Evolutionary conservation across 208 protist species (phyloP).

Genomic region (Paratrypanosoma confusum): DNA sequence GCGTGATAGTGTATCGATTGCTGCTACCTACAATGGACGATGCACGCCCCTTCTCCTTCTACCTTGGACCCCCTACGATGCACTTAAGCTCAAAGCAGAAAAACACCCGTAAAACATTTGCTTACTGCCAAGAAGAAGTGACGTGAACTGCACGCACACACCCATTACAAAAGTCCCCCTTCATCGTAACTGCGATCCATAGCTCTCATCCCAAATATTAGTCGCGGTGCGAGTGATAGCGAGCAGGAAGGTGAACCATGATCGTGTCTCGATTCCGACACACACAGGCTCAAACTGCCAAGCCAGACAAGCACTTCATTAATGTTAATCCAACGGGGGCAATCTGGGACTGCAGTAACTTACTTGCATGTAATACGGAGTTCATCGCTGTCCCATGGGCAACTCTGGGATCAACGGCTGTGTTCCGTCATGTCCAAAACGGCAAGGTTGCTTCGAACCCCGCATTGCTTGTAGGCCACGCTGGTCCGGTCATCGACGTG

Average conservation of each 20-base stretch:
- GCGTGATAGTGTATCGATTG: too few relatives aligned
- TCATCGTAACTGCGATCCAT: too few relatives aligned
- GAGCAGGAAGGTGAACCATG: constrained; percentile 16
- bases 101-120: too few relatives aligned
- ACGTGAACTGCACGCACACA: too few relatives aligned
- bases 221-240: too few relatives aligned
- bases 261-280: constrained; percentile 56
- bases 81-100: too few relatives aligned
- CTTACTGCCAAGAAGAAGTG: too few relatives aligned
- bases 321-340: constrained; percentile 20
- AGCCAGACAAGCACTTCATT: constrained; percentile 26
- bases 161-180: too few relatives aligned
- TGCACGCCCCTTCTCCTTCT: too few relatives aligned
- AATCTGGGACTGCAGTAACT: constrained; percentile 64
- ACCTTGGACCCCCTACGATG: too few relatives aligned
- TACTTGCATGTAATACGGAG: constrained; percentile 45
- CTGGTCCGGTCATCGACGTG: constrained; percentile 52
- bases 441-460: constrained; percentile 24
- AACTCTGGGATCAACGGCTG: constrained; percentile 27
- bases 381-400: constrained; percentile 58
- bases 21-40: too few relatives aligned
- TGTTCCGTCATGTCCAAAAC: constrained; percentile 30
- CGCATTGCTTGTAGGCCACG: constrained; percentile 49
- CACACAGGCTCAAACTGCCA: constrained; percentile 23
- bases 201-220: too few relatives aligned